Evolutionary conservation across 2,329 filamentous ascomycete species (phyloP).

Genomic region (Pestalotiopsis sp.): DNA sequence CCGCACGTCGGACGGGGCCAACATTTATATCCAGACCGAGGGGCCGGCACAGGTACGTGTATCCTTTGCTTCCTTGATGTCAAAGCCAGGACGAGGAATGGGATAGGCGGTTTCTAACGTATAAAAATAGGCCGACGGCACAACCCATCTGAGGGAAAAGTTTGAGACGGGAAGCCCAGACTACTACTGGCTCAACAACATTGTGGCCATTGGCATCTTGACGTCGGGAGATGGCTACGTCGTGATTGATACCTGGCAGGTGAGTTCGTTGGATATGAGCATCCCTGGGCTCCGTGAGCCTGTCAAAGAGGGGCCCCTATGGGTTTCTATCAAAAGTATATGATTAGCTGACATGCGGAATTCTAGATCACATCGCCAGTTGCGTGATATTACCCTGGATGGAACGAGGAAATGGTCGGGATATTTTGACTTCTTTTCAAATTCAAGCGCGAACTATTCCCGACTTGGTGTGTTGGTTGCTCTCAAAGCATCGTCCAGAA

Average conservation of each 20-base stretch:
- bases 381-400: neutral
- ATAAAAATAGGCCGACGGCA: constrained; percentile 19
- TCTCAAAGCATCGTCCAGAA: too few relatives aligned
- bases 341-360: neutral
- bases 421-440: neutral
- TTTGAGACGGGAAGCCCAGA: constrained; percentile 31
- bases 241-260: constrained; percentile 33
- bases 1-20: constrained; percentile 31
- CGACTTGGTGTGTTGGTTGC: too few relatives aligned
- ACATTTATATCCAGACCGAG: constrained; percentile 33
- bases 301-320: neutral
- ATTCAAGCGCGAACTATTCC: too few relatives aligned
- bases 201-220: constrained; percentile 31
- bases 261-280: constrained; percentile 12
- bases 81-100: neutral
- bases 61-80: neutral
- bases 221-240: constrained; percentile 20
- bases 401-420: neutral
- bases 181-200: constrained; percentile 36
- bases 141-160: constrained; percentile 25
- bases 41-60: constrained; percentile 26
- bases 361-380: neutral
- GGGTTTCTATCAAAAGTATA: neutral
- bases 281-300: too few relatives aligned
- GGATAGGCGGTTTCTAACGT: neutral